phyloP scores from a whole-genome alignment of 768 basidiomycete genomes.

The Leccinum pellstonianum region DNA sequence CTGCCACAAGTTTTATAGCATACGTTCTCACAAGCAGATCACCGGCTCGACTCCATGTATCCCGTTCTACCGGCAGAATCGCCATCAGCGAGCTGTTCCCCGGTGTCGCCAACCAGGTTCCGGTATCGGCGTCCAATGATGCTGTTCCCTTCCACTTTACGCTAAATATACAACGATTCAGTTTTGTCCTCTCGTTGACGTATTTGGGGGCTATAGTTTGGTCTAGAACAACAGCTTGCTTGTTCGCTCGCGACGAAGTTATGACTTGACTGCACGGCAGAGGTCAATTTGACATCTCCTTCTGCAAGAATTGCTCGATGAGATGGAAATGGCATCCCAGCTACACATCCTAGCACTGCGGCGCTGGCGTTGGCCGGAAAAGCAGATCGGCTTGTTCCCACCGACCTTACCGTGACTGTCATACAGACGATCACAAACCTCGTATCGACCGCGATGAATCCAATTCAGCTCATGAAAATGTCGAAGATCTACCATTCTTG shows the following conservation, averaged over 20 bases:
- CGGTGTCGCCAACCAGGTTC: constrained; percentile 49
- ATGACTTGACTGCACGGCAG: constrained; percentile 66
- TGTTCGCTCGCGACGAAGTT: constrained; percentile 94
- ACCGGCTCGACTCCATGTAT: constrained; percentile 84
- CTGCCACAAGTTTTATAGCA: constrained; percentile 89
- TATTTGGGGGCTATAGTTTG: constrained; percentile 52
- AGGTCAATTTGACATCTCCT: constrained; percentile 55
- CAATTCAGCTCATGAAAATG: constrained; percentile 81
- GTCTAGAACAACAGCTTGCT: constrained; percentile 84
- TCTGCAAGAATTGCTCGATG: constrained; percentile 64
- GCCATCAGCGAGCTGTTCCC: constrained; percentile 93
- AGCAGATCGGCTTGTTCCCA: constrained; percentile 21
- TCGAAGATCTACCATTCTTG: constrained; percentile 83
- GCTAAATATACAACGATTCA: constrained; percentile 90
- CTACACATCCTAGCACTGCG: not conserved
- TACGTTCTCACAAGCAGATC: constrained; percentile 81
- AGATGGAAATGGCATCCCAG: constrained; percentile 5
- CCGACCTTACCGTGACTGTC: constrained; percentile 43
- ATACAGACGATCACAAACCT: constrained; percentile 80
- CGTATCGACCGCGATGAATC: constrained; percentile 87
- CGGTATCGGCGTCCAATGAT: constrained; percentile 76
- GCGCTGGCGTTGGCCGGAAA: constrained; percentile 2
- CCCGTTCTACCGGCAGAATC: constrained; percentile 84
- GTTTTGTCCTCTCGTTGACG: not conserved
- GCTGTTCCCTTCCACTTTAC: constrained; percentile 96